Percentiles rank a stretch among this genome's conserved stretches.
phyloP scores from a whole-genome alignment of 2,329 filamentous ascomycete genomes.

The Tolypocladium amazonense region DNA sequence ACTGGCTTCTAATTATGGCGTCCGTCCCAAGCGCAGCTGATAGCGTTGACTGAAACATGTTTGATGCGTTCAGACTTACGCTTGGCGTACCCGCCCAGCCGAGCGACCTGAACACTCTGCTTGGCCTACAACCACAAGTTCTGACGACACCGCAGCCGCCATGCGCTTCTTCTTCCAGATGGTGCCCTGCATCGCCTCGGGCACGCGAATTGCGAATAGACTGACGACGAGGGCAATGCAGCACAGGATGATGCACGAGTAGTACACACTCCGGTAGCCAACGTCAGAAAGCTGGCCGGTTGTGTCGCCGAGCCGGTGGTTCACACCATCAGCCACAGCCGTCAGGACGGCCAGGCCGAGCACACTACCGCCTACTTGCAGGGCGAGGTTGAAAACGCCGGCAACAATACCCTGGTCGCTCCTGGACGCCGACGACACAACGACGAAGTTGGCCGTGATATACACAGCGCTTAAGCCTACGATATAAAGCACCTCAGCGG shows the following conservation, averaged over 20 bases:
- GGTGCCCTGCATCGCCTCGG: not conserved
- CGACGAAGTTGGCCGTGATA: conserved; percentile 1
- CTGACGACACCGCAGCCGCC: not conserved
- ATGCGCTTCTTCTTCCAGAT: not conserved
- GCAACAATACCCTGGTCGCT: conserved; percentile 1
- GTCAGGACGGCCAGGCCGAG: not conserved
- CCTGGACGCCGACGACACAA: not conserved
- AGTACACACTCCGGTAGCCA: conserved; percentile 1
- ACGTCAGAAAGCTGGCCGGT: not conserved
- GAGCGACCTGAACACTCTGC: not conserved
- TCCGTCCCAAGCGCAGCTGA: too few species aligned
- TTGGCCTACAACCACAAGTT: not conserved
- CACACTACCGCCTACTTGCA: conserved; percentile 1
- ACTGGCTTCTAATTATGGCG: too few species aligned
- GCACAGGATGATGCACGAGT: conserved; percentile 1
- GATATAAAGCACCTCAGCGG: not conserved
- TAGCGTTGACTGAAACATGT: too few species aligned
- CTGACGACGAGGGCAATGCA: not conserved
- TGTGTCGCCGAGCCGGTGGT: not conserved
- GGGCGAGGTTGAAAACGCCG: conserved; percentile 1
- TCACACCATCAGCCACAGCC: not conserved
- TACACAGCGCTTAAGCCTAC: not conserved
- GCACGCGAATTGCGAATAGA: not conserved
- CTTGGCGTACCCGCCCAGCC: not conserved
- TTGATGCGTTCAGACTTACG: not conserved